Evolutionary conservation across 352 stramenopile species (phyloP), one percentile per base, ranked within the genome.

Genomic region (Phytopythium helicoides): DNA sequence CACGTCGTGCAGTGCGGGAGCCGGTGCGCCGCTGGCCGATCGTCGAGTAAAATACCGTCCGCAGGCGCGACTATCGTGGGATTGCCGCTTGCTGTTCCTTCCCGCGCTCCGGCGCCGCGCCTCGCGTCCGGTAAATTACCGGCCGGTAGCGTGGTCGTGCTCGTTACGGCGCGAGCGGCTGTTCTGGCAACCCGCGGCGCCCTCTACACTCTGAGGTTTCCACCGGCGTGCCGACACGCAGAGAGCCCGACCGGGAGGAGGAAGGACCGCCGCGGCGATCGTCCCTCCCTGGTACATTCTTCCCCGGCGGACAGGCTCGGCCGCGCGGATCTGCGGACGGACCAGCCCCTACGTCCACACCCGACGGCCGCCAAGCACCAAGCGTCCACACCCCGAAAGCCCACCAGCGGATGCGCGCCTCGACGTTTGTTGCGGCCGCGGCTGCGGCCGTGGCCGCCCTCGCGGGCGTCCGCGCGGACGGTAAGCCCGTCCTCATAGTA

Each of bases 381-480:
- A 5, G 9, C 28, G 28, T 33, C 28, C 28, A 9, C 28, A 33
- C 28, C 36, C 36, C 36, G 36, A 41, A 18, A 9, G 36, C 36
- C 15, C 36, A 16, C 16, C 16, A 26, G 28, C 45, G 45, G 22
- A 73, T 68, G 67, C 68, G 60, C 60, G 52, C 42, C 10, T 60
- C 11, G 23, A 19, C 2, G 11, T 3, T 50, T 60, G 16, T 72
- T 21, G 40, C 57, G 36, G 56, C 50, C 25, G 59, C 56, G 5
- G 25, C n/a, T 23, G 48, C 56, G n/a, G 45, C 42, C 28, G 35
- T 68, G 21, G 39, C 69, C 49, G 31, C 61, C 6, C 11, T 64
- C 5, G 28, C 28, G 28, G 28, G 28, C 28, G 28, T 33, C 28
- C 28, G 28, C 28, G 28, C 28, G 28, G 28, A 33, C 9, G 28